Percentiles rank a stretch among this genome's conserved stretches.
phyloP scores from a whole-genome alignment of 345 rosid genomes.

The Syzygium aromaticum region DNA sequence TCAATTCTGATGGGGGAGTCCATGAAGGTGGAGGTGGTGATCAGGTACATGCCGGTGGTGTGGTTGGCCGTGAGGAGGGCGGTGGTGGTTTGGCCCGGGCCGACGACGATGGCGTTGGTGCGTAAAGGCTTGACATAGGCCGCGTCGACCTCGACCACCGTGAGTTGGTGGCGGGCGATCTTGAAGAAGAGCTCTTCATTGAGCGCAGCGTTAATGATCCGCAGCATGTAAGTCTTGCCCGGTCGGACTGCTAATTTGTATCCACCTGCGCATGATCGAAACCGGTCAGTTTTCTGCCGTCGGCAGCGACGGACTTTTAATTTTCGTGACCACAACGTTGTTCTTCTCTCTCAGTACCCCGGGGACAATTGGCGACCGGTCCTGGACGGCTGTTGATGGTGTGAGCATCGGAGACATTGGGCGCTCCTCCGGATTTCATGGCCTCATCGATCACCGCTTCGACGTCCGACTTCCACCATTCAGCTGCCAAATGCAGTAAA shows the following conservation, averaged over 20 bases:
- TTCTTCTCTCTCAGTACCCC: slow-evolving; percentile 20
- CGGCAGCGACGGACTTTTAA: background rate
- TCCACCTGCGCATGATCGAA: background rate
- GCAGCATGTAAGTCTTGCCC: slow-evolving; percentile 64
- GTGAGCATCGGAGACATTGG: slow-evolving; percentile 91
- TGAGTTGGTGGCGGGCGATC: slow-evolving; percentile 73
- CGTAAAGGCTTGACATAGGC: slow-evolving; percentile 63
- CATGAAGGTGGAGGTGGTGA: slow-evolving; percentile 72
- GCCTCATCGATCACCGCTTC: slow-evolving; percentile 75
- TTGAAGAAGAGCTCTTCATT: slow-evolving; percentile 87
- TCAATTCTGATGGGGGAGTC: slow-evolving; percentile 60
- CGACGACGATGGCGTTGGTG: slow-evolving; percentile 50
- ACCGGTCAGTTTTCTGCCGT: background rate
- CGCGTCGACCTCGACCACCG: slow-evolving; percentile 86
- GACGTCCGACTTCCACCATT: slow-evolving; percentile 96
- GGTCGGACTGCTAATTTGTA: slow-evolving; percentile 27
- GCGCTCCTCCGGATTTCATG: slow-evolving; percentile 56
- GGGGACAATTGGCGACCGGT: slow-evolving; percentile 35
- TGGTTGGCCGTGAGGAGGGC: slow-evolving; percentile 40
- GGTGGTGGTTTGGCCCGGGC: slow-evolving; percentile 85
- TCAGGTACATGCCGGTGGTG: slow-evolving; percentile 41
- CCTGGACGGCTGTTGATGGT: slow-evolving; percentile 82
- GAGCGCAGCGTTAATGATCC: slow-evolving; percentile 76
- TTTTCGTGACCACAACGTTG: background rate
- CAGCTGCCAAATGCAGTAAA: slow-evolving; percentile 21